These are phyloP conservation scores for Fusarium sulawesiense DNA, from an alignment of 2,329 filamentous ascomycete species.

Conservation along the genomic window DNA sequence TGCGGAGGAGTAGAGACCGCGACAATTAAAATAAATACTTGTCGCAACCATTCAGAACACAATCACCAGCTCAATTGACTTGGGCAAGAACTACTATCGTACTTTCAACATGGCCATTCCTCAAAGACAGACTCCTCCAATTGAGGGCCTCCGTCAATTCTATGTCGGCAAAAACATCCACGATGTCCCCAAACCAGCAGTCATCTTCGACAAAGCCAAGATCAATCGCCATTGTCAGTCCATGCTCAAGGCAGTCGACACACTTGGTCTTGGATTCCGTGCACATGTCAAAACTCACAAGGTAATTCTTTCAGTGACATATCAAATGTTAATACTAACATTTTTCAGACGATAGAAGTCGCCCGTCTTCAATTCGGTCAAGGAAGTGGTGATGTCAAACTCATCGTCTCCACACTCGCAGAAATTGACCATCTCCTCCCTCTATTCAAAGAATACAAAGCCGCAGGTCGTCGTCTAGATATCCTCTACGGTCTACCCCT, in stretches of 20 bases:
- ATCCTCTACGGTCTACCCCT: conserved; percentile 72
- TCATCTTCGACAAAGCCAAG: conserved; percentile 66
- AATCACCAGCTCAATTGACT: too few species aligned
- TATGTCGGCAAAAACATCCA: conserved; percentile 45
- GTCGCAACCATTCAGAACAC: too few species aligned
- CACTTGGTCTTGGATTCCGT: conserved; percentile 65
- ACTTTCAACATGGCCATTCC: conserved; percentile 35
- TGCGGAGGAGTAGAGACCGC: not conserved
- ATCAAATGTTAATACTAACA: not conserved
- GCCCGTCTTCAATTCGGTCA: conserved; percentile 66
- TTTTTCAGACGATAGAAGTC: conserved; percentile 63
- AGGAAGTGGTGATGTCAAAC: conserved; percentile 54
- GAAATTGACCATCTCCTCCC: conserved; percentile 67
- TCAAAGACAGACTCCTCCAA: conserved; percentile 26
- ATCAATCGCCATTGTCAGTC: conserved; percentile 65
- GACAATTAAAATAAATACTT: not conserved
- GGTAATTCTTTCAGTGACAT: conserved; percentile 46
- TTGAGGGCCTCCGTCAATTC: conserved; percentile 34
- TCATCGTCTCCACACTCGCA: conserved; percentile 69
- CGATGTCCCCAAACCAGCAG: conserved; percentile 64
- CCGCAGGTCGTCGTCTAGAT: conserved; percentile 33
- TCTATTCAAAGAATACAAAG: conserved; percentile 57
- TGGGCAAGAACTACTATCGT: too few species aligned
- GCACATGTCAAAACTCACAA: conserved; percentile 77
- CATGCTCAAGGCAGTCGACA: conserved; percentile 63